Base-by-base conservation (phyloP, 352 stramenopile species). In the Globisporangium paroecandrum region DNA sequence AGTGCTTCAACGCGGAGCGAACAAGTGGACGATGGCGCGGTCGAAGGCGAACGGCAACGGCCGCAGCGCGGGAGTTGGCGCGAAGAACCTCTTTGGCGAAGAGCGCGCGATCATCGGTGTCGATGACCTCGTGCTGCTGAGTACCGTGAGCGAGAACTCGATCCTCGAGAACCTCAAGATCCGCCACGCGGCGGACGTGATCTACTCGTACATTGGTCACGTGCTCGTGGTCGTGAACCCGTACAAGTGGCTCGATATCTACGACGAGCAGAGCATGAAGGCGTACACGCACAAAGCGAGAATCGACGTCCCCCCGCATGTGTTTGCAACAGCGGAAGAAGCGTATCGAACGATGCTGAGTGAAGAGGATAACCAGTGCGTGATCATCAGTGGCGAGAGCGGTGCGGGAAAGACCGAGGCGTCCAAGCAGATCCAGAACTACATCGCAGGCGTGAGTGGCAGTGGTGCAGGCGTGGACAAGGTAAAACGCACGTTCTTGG, bases 191-290 rank as follows among this genome's bases (percentile, higher is more conserved):
- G 83, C 83, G 5, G 87, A 95, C 74, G 78, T 93, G 61, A 96
- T 96, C 71, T 96, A 96, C 74, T 76, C 85, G 56, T 96, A 94
- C 76, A 96, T 96, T 53, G 89, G 89, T 22, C 89, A 95, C 66
- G 89, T 96, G 54, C 75, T 96, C 29, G 87, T 95, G 69, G 87
- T 93, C 66, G 83, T 95, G 63, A 95, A 95, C 66, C 89, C 89
- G 46, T 97, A 97, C 82, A 97, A 97, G 68, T 95, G 89, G 87
- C 82, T 97, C 38, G 83, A 95, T 66, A 94, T 97, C 66, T 97
- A 97, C 69, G 87, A 84, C 51, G 87, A 94, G 62, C 69, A 81
- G 54, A 89, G 70, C 34, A 95, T 97, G 87, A 80, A 71, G 56
- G 75, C 81, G 53, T 97, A 94, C 73, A 91, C 75, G 66, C 87